These are phyloP conservation scores for Ilyonectria robusta DNA, from an alignment of 2,329 filamentous ascomycete species.

Conservation along the genomic window DNA sequence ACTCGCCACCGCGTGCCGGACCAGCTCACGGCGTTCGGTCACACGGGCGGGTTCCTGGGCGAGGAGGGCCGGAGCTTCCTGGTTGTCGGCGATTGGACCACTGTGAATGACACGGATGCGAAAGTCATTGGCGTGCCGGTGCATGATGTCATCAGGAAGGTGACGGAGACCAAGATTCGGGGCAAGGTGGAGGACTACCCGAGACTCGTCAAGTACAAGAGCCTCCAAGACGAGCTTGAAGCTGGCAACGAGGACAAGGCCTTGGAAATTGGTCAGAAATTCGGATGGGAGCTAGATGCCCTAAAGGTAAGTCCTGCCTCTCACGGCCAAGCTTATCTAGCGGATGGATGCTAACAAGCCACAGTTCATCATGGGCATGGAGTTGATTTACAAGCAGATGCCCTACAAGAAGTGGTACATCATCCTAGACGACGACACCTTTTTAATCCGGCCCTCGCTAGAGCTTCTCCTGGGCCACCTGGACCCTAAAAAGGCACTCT, in stretches of 20 bases:
- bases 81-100: constrained; percentile 66
- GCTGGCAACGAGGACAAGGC: constrained; percentile 57
- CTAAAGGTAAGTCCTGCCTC: constrained; percentile 58
- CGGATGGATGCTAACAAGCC: constrained; percentile 11
- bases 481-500: constrained; percentile 61
- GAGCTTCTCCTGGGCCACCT: constrained; percentile 64
- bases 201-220: constrained; percentile 59
- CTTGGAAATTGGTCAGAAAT: constrained; percentile 53
- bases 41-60: constrained; percentile 51
- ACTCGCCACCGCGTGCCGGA: constrained; percentile 64
- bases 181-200: constrained; percentile 47
- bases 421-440: constrained; percentile 72
- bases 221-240: constrained; percentile 56
- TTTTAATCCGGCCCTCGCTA: constrained; percentile 65
- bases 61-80: constrained; percentile 59
- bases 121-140: constrained; percentile 53
- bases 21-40: constrained; percentile 60
- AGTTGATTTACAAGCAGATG: constrained; percentile 64
- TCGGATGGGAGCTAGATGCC: constrained; percentile 66
- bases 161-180: constrained; percentile 52
- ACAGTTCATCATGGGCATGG: constrained; percentile 69
- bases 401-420: constrained; percentile 72
- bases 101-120: constrained; percentile 51
- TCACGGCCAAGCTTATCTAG: background rate
- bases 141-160: constrained; percentile 58